Conservation (phyloP, 1,284 basidiomycete genomes). For the Tetrapyrgos nigripes region DNA sequence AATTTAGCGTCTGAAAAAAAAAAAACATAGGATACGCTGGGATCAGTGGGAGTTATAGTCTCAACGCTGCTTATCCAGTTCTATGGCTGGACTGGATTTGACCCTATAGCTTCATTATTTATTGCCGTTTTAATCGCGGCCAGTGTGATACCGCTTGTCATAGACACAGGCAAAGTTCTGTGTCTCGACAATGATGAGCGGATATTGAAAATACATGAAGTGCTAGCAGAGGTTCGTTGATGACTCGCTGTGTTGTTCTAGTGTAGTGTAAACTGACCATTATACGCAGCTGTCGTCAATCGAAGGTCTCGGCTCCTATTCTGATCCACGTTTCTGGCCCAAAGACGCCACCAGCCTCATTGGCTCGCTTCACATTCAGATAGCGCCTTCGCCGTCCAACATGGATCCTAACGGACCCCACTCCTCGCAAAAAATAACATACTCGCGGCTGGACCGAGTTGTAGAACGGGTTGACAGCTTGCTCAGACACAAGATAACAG, state of each 20-base stretch:
- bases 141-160: slow-evolving; percentile 93
- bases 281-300: slow-evolving; percentile 51
- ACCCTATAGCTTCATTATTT: slow-evolving; percentile 97
- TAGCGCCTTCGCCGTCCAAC: slow-evolving; percentile 63
- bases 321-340: slow-evolving; percentile 92
- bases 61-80: slow-evolving; percentile 95
- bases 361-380: slow-evolving; percentile 90
- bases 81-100: slow-evolving; percentile 99
- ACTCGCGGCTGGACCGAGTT: slow-evolving; percentile 72
- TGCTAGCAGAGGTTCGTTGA: slow-evolving; percentile 75
- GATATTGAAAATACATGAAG: slow-evolving; percentile 70
- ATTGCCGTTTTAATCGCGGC: slow-evolving; percentile 96
- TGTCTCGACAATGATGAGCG: slow-evolving; percentile 84
- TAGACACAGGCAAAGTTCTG: slow-evolving; percentile 91
- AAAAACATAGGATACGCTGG: slow-evolving; percentile 74
- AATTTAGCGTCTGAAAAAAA: slow-evolving; percentile 4
- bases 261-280: neutral
- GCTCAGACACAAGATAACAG: slow-evolving; percentile 74
- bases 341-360: slow-evolving; percentile 88
- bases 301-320: slow-evolving; percentile 85
- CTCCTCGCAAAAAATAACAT: slow-evolving; percentile 53
- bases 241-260: slow-evolving; percentile 4
- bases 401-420: slow-evolving; percentile 62
- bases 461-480: slow-evolving; percentile 77
- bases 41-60: slow-evolving; percentile 98